Conservation (phyloP, 208 protist genomes). For the Crithidia expoeki region DNA sequence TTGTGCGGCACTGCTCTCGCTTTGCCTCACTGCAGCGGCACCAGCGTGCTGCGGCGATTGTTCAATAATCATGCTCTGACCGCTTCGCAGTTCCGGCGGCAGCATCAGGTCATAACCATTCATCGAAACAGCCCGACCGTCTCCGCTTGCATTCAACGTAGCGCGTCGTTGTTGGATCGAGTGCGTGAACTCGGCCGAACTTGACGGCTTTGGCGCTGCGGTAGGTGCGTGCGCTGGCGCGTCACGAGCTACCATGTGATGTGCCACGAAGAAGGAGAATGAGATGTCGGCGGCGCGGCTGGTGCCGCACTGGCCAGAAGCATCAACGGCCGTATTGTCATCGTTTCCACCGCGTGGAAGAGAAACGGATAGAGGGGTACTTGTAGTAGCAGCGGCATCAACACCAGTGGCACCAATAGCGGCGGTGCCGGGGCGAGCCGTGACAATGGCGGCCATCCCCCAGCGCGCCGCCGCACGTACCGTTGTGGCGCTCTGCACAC, state of each 20-base stretch:
- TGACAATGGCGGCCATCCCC: background rate
- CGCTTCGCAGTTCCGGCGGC: background rate
- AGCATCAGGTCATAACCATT: background rate
- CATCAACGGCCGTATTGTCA: background rate
- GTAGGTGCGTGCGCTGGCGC: background rate
- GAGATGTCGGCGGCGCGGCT: background rate
- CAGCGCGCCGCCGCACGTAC: background rate
- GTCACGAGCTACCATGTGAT: background rate
- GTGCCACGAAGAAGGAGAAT: slow-evolving; percentile 5
- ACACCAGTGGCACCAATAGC: background rate
- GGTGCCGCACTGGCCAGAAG: too few species aligned
- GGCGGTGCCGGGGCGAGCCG: background rate
- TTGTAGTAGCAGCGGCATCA: background rate
- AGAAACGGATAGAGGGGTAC: background rate
- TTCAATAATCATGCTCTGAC: too few species aligned
- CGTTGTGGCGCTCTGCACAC: background rate
- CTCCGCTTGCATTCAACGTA: background rate
- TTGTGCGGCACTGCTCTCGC: background rate
- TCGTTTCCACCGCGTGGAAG: background rate
- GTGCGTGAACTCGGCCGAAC: background rate
- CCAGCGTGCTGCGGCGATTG: too few species aligned
- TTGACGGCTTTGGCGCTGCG: background rate
- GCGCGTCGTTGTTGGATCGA: background rate
- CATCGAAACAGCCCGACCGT: background rate
- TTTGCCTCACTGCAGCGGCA: background rate